Conservation (phyloP, 805 yeast species). For the Sporopachydermia quercuum region DNA sequence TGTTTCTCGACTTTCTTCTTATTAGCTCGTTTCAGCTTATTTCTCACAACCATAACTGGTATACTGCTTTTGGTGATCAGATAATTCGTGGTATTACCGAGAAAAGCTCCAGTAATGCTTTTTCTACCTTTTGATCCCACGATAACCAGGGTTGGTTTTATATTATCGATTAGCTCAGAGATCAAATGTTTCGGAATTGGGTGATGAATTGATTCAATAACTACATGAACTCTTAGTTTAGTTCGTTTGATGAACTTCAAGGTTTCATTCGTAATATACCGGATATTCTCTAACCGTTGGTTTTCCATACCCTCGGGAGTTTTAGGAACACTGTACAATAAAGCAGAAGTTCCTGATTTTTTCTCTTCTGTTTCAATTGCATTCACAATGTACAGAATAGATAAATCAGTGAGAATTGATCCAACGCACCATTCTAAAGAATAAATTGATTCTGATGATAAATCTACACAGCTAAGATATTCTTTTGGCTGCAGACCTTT, state of each 20-base stretch:
- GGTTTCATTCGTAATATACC: constrained; percentile 25
- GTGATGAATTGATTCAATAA: constrained; percentile 60
- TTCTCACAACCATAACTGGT: constrained; percentile 71
- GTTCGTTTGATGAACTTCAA: constrained; percentile 41
- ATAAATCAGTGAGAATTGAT: constrained; percentile 67
- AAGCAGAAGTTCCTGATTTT: neutral
- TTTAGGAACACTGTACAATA: constrained; percentile 2
- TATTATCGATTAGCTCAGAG: constrained; percentile 52
- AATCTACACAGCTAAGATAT: constrained; percentile 67
- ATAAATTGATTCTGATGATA: constrained; percentile 67
- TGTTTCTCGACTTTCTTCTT: constrained; percentile 42
- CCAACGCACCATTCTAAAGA: constrained; percentile 87
- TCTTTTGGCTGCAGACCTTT: constrained; percentile 27
- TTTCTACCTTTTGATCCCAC: constrained; percentile 65
- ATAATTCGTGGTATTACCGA: constrained; percentile 62
- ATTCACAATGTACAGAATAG: constrained; percentile 56
- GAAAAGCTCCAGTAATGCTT: constrained; percentile 57
- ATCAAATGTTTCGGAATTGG: constrained; percentile 61
- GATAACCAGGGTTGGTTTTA: constrained; percentile 58
- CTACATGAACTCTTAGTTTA: constrained; percentile 57
- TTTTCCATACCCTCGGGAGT: constrained; percentile 19
- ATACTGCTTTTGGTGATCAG: constrained; percentile 55
- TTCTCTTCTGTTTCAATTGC: constrained; percentile 20
- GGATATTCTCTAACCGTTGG: constrained; percentile 27
- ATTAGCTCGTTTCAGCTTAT: constrained; percentile 53